Percentiles rank a stretch among this genome's conserved stretches.
These are phyloP conservation scores for Yamadazyma laniorum DNA, from an alignment of 805 yeast species.

Conservation along the genomic window DNA sequence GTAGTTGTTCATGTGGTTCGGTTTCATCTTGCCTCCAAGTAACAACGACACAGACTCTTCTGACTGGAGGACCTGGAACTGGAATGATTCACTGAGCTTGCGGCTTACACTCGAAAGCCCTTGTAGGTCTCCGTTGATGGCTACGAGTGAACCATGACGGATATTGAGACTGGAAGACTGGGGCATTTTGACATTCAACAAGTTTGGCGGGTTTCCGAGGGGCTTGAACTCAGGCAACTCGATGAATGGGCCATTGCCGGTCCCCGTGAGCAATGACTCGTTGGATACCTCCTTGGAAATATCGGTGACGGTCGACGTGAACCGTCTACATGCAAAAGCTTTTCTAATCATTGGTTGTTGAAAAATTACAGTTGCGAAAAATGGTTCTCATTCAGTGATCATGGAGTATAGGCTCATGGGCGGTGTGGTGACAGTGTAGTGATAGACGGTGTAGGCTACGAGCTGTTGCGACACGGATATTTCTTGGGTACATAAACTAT, in stretches of 20 bases:
- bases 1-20: constrained; percentile 26
- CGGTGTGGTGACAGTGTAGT: too few relatives aligned
- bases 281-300: constrained; percentile 9
- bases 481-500: too few relatives aligned
- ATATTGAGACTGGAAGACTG: constrained; percentile 22
- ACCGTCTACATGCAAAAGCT: not conserved
- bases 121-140: constrained; percentile 40
- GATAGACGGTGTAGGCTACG: too few relatives aligned
- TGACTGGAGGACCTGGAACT: constrained; percentile 15
- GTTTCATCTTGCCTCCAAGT: constrained; percentile 27
- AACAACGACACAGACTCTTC: constrained; percentile 20
- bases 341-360: not conserved
- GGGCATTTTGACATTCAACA: constrained; percentile 46
- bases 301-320: constrained; percentile 1
- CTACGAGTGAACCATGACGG: constrained; percentile 35
- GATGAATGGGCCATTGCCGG: constrained; percentile 47
- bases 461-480: too few relatives aligned
- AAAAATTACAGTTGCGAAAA: too few relatives aligned
- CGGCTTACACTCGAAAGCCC: constrained; percentile 11
- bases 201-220: constrained; percentile 36
- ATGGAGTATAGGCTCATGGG: too few relatives aligned
- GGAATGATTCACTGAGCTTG: constrained; percentile 11
- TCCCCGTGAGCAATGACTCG: constrained; percentile 28
- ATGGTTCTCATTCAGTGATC: too few relatives aligned
- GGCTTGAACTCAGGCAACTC: constrained; percentile 43